Conservation (phyloP, 306 rosid genomes). For the Comarum palustre region DNA sequence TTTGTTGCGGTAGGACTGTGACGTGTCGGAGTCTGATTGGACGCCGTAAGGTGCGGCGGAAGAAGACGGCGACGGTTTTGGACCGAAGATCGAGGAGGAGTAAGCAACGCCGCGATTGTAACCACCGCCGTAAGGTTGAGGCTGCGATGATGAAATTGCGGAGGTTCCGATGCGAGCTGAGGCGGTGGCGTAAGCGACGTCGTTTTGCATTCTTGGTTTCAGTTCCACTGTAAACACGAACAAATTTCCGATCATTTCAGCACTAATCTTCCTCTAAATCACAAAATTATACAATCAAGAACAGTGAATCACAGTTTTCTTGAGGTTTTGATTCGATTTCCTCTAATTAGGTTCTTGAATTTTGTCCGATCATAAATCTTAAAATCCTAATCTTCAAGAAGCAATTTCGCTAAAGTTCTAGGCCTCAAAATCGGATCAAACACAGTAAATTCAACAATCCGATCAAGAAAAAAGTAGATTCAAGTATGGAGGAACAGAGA, state of each 20-base stretch:
- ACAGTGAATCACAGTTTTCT: not conserved
- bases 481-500: not conserved
- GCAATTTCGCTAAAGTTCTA: not conserved
- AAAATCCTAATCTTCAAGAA: not conserved
- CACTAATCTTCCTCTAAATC: not conserved
- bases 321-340: not conserved
- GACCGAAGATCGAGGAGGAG: conserved; percentile 50
- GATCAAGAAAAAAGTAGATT: not conserved
- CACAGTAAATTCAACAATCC: not conserved
- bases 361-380: too few relatives aligned
- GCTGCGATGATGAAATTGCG: conserved; percentile 28
- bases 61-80: conserved; percentile 11
- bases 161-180: conserved; percentile 35
- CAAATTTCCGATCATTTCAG: not conserved
- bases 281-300: not conserved
- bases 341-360: not conserved
- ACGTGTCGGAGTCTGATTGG: conserved; percentile 24
- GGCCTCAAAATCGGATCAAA: not conserved
- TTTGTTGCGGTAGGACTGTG: conserved; percentile 1
- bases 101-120: conserved; percentile 31
- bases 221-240: conserved; percentile 10
- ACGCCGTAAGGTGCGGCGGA: conserved; percentile 31
- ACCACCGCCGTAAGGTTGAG: conserved; percentile 29
- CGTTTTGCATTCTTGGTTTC: conserved; percentile 44
- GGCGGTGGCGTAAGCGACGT: conserved; percentile 39